These are phyloP conservation scores for Chlorella vulgaris DNA, from an alignment of 139 green algal genomes.

Conservation along the genomic window DNA sequence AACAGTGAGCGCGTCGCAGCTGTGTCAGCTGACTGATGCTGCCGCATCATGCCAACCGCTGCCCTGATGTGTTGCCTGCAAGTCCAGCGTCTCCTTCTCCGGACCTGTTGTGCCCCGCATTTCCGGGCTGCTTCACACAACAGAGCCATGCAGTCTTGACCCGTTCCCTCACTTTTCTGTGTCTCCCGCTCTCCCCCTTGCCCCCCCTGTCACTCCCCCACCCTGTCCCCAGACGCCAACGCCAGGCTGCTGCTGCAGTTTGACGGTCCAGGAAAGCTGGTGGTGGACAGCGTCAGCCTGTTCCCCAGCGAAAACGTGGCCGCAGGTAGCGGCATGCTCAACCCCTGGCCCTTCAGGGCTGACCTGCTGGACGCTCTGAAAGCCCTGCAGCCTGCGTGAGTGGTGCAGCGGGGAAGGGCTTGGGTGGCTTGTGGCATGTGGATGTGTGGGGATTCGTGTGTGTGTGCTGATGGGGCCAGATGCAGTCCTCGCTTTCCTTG, in stretches of 20 bases:
- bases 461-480: too few relatives aligned
- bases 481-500: too few relatives aligned
- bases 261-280: constrained; percentile 16
- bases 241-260: constrained; percentile 27
- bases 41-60: too few relatives aligned
- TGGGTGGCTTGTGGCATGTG: too few relatives aligned
- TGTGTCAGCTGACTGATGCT: too few relatives aligned
- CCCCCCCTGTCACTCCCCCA: background rate
- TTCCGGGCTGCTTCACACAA: background rate
- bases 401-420: background rate
- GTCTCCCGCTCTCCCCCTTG: background rate
- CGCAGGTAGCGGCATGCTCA: constrained; percentile 13
- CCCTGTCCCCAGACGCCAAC: background rate
- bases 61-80: too few relatives aligned
- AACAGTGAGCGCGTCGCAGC: too few relatives aligned
- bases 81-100: too few relatives aligned
- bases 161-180: background rate
- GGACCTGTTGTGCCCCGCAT: too few relatives aligned
- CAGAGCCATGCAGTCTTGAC: background rate
- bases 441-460: too few relatives aligned
- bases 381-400: constrained; percentile 42
- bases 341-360: constrained; percentile 48
- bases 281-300: constrained; percentile 44
- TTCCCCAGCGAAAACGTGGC: constrained; percentile 46
- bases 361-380: constrained; percentile 48